Evolutionary conservation across 257 asterid species (phyloP).

Genomic region (Solanum peruvianum): DNA sequence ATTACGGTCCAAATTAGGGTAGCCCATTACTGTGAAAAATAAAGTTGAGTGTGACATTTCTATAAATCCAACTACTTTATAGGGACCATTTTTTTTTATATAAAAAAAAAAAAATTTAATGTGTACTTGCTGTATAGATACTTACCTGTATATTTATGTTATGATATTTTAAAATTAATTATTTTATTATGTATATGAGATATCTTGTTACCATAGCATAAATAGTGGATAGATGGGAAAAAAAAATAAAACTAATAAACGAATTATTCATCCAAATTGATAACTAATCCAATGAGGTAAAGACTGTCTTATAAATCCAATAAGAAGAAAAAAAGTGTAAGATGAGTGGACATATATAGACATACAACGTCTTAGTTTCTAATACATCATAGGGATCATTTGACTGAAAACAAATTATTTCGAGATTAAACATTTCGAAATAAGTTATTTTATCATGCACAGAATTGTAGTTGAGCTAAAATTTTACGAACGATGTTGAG

Average conservation of each 20-base stretch:
- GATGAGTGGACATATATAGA: not conserved
- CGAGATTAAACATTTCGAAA: not conserved
- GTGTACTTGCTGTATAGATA: not conserved
- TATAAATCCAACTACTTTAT: not conserved
- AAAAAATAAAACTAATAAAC: too few relatives aligned
- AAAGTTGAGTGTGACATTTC: slow-evolving; percentile 5
- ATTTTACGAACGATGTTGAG: accelerated
- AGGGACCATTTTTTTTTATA: slow-evolving; percentile 13
- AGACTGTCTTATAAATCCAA: not conserved
- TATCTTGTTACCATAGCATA: too few relatives aligned
- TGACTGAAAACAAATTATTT: too few relatives aligned
- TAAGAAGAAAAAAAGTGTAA: not conserved
- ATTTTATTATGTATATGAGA: not conserved
- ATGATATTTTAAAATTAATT: too few relatives aligned
- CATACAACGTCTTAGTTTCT: not conserved
- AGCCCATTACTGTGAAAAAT: slow-evolving; percentile 12
- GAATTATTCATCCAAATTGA: too few relatives aligned
- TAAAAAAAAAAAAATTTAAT: not conserved
- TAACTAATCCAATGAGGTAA: not conserved
- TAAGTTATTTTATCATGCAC: too few relatives aligned
- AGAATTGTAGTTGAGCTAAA: too few relatives aligned
- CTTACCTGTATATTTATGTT: not conserved
- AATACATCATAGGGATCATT: not conserved
- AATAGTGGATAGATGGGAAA: not conserved
- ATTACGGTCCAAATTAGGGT: not conserved